A percentile compares a stretch with the other conserved stretches of the same genome.
Conservation (phyloP, 176 grass and related monocot genomes). For the Hyparrhenia diplandra region DNA sequence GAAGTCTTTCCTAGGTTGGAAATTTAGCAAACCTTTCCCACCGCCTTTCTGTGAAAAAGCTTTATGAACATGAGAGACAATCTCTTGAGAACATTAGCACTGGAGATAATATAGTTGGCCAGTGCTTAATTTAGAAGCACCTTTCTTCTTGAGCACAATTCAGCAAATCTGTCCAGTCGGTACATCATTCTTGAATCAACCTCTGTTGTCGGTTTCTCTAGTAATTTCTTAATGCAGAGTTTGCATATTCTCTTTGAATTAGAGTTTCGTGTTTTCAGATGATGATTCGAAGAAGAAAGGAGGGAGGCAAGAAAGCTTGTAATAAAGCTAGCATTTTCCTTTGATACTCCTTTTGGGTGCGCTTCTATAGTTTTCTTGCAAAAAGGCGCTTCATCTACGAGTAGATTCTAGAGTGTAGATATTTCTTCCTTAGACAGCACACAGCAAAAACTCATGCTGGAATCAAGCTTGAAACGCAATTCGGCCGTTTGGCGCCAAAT, state of each 20-base stretch:
- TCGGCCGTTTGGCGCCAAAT: background rate
- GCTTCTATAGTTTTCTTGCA: background rate
- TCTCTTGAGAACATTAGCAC: background rate
- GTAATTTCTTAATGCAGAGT: background rate
- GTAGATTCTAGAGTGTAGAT: background rate
- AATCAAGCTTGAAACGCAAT: background rate
- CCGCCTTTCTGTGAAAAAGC: no score
- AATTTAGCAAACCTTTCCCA: no score
- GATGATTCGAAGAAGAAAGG: background rate
- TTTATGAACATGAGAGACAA: background rate
- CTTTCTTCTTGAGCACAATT: background rate
- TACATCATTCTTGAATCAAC: background rate
- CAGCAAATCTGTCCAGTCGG: background rate
- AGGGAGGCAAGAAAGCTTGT: slow-evolving; percentile 3
- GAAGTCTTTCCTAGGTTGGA: no score
- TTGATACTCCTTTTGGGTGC: background rate
- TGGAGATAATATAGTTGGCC: background rate
- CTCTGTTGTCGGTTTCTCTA: background rate
- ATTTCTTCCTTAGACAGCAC: background rate
- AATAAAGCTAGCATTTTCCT: background rate
- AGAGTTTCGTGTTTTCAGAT: background rate
- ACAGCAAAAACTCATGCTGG: background rate
- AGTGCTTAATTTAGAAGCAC: background rate
- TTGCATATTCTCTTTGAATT: background rate
- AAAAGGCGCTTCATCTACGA: background rate